phyloP scores from a whole-genome alignment of 202 grass and related monocot species.

The Brachypodium distachyon region DNA sequence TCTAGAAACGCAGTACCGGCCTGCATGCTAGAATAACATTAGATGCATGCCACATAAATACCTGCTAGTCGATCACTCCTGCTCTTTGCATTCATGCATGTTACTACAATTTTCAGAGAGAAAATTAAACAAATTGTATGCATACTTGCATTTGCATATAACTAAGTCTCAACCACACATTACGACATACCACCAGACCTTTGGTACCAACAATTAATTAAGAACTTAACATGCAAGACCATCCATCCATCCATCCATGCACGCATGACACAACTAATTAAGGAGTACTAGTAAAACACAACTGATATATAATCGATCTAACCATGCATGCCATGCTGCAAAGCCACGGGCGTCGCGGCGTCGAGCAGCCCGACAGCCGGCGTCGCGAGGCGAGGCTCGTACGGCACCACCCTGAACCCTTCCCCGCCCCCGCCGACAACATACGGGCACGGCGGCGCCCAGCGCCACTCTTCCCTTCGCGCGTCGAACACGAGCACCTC shows the following conservation, averaged over 20 bases:
- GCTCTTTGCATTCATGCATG: too few relatives aligned
- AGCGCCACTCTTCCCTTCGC: slow-evolving; percentile 57
- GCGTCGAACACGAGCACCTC: slow-evolving; percentile 67
- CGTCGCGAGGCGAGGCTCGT: slow-evolving; percentile 74
- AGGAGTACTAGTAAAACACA: background rate
- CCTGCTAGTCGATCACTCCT: background rate
- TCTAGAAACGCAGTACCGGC: background rate
- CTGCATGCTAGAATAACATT: too few relatives aligned
- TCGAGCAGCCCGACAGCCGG: slow-evolving; percentile 83
- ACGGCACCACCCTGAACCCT: slow-evolving; percentile 59
- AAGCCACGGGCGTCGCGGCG: slow-evolving; percentile 31
- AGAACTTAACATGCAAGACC: too few relatives aligned
- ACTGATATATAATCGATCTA: too few relatives aligned
- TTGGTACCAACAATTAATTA: too few relatives aligned
- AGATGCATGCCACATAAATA: background rate
- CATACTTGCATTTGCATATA: background rate
- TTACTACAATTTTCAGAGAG: background rate
- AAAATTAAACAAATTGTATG: background rate
- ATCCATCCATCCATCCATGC: too few relatives aligned
- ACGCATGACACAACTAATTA: background rate
- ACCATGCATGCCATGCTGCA: slow-evolving; percentile 53
- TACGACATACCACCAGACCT: background rate
- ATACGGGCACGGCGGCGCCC: slow-evolving; percentile 67
- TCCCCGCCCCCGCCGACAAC: background rate
- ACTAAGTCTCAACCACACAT: background rate